A percentile compares a stretch with the other conserved stretches of the same genome.
Evolutionary conservation across 2,329 filamentous ascomycete genomes (phyloP).

Genomic region (Emericellopsis cladophorae): DNA sequence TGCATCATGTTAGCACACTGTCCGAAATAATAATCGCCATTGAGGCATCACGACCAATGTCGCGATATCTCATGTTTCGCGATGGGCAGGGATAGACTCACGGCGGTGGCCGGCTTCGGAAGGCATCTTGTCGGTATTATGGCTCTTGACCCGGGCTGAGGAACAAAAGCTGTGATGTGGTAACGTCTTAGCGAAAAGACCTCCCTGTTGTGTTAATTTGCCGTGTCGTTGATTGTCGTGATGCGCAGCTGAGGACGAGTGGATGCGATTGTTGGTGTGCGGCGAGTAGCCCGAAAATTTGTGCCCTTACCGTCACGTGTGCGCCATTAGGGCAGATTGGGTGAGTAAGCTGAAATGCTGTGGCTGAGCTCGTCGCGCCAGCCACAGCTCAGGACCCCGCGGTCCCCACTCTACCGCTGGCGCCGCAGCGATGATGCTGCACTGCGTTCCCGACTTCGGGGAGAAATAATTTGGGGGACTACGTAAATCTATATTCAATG

Average conservation of each 20-base stretch:
- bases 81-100: constrained; percentile 37
- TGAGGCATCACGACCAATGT: neutral
- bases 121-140: constrained; percentile 62
- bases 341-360: no score
- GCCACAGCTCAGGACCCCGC: no score
- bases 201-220: constrained; percentile 20
- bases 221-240: constrained; percentile 29
- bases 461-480: no score
- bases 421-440: no score
- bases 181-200: constrained; percentile 33
- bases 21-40: neutral
- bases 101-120: constrained; percentile 79
- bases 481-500: no score
- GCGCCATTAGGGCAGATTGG: neutral
- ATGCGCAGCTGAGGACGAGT: constrained; percentile 18
- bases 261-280: constrained; percentile 22
- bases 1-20: constrained; percentile 20
- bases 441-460: no score
- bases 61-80: neutral
- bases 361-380: no score
- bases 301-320: constrained; percentile 24
- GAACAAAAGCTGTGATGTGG: constrained; percentile 23
- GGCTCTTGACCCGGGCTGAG: constrained; percentile 27
- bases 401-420: no score
- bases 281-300: constrained; percentile 17